Evolutionary conservation across 768 basidiomycete genomes (phyloP).

Genomic region (Leccinellum rugosiceps): DNA sequence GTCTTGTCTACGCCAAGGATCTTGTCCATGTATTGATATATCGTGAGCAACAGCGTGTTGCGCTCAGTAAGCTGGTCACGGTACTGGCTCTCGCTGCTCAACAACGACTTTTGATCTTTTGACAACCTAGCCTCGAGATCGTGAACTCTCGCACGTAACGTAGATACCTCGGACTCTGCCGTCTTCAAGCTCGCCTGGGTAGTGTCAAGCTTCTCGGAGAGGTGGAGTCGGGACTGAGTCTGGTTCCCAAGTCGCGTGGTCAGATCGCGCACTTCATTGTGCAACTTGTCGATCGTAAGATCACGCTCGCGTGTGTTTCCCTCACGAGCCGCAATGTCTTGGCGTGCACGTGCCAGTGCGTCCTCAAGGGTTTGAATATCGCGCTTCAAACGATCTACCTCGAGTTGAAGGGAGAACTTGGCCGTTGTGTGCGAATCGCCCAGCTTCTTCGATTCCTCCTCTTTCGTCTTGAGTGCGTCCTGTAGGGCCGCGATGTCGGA

Average conservation of each 20-base stretch:
- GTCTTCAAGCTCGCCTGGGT: slow-evolving; percentile 58
- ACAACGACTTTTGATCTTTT: slow-evolving; percentile 75
- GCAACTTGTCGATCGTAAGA: slow-evolving; percentile 65
- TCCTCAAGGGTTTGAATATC: slow-evolving; percentile 81
- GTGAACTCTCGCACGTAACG: slow-evolving; percentile 56
- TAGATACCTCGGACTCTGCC: slow-evolving; percentile 65
- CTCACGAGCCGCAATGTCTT: slow-evolving; percentile 68
- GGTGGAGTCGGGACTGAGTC: slow-evolving; percentile 81
- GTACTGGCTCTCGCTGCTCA: slow-evolving; percentile 74
- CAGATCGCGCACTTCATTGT: slow-evolving; percentile 79
- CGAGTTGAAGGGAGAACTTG: slow-evolving; percentile 83
- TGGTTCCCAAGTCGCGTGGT: slow-evolving; percentile 76
- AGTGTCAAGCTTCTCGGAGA: slow-evolving; percentile 85
- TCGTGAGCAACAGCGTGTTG: slow-evolving; percentile 85
- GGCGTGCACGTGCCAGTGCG: slow-evolving; percentile 67
- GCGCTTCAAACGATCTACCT: slow-evolving; percentile 80
- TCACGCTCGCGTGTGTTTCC: slow-evolving; percentile 67
- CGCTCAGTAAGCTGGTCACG: slow-evolving; percentile 91
- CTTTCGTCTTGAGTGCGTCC: slow-evolving; percentile 61
- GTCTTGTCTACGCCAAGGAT: slow-evolving; percentile 88
- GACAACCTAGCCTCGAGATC: slow-evolving; percentile 79
- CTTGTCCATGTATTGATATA: slow-evolving; percentile 94
- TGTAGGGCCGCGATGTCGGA: slow-evolving; percentile 74
- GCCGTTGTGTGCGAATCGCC: slow-evolving; percentile 86
- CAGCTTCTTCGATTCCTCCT: slow-evolving; percentile 71